Base-by-base conservation (phyloP, 1,284 basidiomycete species). In the Ustilago nuda region DNA sequence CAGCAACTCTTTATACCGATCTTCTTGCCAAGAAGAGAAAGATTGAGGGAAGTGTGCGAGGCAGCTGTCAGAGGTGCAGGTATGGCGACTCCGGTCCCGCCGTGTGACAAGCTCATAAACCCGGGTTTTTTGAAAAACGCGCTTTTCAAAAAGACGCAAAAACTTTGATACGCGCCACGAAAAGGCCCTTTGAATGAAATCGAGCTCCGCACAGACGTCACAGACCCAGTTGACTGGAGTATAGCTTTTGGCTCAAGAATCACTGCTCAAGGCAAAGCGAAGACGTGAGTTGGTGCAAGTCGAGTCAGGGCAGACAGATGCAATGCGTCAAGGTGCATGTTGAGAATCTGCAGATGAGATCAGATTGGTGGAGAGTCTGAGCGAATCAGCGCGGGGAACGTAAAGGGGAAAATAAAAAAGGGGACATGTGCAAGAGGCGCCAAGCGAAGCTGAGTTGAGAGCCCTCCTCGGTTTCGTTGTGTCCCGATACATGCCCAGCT, bases 241-340 rank as follows among this genome's bases (percentile, higher is more conserved):
- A 27, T 27, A n/a, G 23, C 45, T 23, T 50, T 27, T 33, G 33
- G 51, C 51, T 50, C 6, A n/a, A 39, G 37, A 41, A 39, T 33
- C 3, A 52, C 2, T 32, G 54, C 37, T 23, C 3, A 27, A 56
- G 15, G 37, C 37, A 35, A 57, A 15, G 19, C 43, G 33, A 35
- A 65, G 64, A 55, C 62, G 53, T 57, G 57, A 55, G 61, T 70
- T 64, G 61, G 61, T 45, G 27, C 59, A n/a, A 54, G 55, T 68
- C 66, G 63, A 66, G 60, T 71, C 63, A 68, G 66, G 43, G n/a
- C 35, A 55, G 17, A 45, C 45, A 23, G 36, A 56, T 9, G 35
- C 30, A 23, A 54, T 56, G 54, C 54, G 39, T 15, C 11, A 5
- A 41, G 45, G 19, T 50, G 54, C 61, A 53, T 37, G 17, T 27